Conservation (phyloP, 371 early-diverging fungal genomes). For the Rhizopus sp. region DNA sequence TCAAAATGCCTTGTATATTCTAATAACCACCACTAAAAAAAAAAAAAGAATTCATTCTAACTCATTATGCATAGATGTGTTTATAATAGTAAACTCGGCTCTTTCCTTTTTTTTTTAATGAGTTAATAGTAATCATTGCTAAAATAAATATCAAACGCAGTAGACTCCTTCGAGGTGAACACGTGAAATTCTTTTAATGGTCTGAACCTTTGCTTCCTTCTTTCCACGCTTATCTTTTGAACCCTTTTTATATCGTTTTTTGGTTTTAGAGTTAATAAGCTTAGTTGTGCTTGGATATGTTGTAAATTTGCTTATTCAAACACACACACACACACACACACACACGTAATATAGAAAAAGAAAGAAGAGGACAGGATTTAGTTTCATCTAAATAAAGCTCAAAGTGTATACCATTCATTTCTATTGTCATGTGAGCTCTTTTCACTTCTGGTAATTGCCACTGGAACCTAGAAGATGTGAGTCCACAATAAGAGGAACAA, state of each 20-base stretch:
- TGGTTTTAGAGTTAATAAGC: neutral
- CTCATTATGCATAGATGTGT: too few species aligned
- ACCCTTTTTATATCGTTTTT: neutral
- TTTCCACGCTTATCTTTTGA: neutral
- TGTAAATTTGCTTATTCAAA: neutral
- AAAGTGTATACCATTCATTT: neutral
- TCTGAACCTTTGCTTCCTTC: neutral
- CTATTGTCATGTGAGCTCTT: conserved; percentile 2
- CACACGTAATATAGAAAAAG: too few species aligned
- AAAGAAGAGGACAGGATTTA: too few species aligned
- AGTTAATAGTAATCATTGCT: conserved; percentile 2
- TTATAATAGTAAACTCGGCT: too few species aligned
- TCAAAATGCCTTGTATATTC: too few species aligned
- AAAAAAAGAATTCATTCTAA: too few species aligned
- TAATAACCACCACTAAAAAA: too few species aligned
- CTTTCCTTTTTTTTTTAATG: too few species aligned
- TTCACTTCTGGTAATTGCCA: conserved; percentile 10
- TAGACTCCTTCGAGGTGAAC: neutral
- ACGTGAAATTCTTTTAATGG: neutral
- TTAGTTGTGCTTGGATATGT: neutral
- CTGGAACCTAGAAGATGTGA: neutral
- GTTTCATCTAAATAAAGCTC: too few species aligned
- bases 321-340: neutral
- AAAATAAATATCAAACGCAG: neutral
- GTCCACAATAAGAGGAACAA: conserved; percentile 1